These are phyloP conservation scores for Mucor saturninus DNA, from an alignment of 371 early-diverging fungal species.

Conservation along the genomic window DNA sequence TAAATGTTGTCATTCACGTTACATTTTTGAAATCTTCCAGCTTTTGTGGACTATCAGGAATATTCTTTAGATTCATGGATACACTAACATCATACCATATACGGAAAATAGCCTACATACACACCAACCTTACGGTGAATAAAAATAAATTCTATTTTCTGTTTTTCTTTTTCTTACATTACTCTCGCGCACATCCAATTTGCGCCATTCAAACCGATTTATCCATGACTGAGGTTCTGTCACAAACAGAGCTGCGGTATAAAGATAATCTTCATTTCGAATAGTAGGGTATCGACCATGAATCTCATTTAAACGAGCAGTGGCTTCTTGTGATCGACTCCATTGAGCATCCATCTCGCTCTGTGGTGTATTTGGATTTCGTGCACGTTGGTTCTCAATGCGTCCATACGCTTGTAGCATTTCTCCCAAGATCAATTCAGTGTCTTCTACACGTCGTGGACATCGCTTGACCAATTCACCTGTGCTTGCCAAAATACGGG, in stretches of 20 bases:
- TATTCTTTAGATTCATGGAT: conserved; percentile 48
- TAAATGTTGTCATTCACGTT: background rate
- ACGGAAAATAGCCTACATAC: conserved; percentile 28
- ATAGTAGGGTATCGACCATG: conserved; percentile 57
- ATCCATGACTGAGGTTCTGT: conserved; percentile 43
- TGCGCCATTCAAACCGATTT: conserved; percentile 46
- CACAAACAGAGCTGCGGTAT: conserved; percentile 46
- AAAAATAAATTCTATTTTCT: background rate
- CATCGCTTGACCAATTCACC: conserved; percentile 34
- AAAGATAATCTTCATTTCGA: conserved; percentile 46
- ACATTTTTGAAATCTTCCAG: conserved; percentile 36
- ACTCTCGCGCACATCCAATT: conserved; percentile 39
- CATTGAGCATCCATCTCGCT: conserved; percentile 24
- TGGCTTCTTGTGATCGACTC: conserved; percentile 25
- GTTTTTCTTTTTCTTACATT: conserved; percentile 34
- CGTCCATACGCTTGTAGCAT: conserved; percentile 31
- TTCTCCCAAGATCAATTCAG: conserved; percentile 38
- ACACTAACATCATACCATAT: conserved; percentile 40
- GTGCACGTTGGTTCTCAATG: conserved; percentile 20
- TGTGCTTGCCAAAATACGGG: conserved; percentile 43
- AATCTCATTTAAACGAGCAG: conserved; percentile 46
- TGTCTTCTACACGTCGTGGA: conserved; percentile 47
- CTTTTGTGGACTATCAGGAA: conserved; percentile 42
- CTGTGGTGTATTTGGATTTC: conserved; percentile 2
- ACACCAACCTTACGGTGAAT: background rate